Evolutionary conservation across 1,284 basidiomycete genomes (phyloP), one percentile per base, ranked within the genome.

Genomic region (Rhodotorula sp.): DNA sequence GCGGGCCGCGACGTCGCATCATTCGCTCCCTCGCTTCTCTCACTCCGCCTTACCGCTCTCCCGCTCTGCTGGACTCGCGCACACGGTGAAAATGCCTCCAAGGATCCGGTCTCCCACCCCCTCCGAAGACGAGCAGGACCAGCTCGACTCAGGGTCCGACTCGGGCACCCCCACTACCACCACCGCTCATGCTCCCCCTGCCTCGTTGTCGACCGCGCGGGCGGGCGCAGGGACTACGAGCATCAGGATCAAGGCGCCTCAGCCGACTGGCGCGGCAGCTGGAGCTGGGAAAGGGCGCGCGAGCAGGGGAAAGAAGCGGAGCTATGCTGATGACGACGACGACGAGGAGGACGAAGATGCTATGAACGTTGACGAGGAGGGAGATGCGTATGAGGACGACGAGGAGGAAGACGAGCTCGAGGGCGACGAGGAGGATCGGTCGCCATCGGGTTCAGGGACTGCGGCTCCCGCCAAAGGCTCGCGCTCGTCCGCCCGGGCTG

Each of bases 71-170:
- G 36, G 6, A 27, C 30, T 36, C 54, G 20, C 7, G 1, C 4
- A 29, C 22, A 5, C 52, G 22, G 2, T 15, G 7, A 52, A 5
- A 2, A 73, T 70, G 68, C 68, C 68, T 4, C 71, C 71, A 0
- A 55, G 60, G 7, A 73, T 73, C 30, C 58, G 68, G 6, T 65
- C 68, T 1, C 68, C 68, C 4, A 65, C 71, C 0, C 68, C 68
- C 2, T 60, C 57, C 15, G 71, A 44, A 15, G 39, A 73, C 11
- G 57, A 68, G n/a, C 64, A 62, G 13, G 71, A 73, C 48, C 59
- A 67, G 53, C 68, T 67, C 62, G 68, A 47, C 8, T 39, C 46
- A 32, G 61, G 54, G 36, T 55, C 57, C 19, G 51, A 56, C 46
- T 8, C 59, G 17, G 6, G 52, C 47, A 13, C 46, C n/a, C 13